Percentiles rank a stretch among this genome's conserved stretches.
Conservation (phyloP, 805 yeast genomes). For the Maudiozyma serrabonitensis region DNA sequence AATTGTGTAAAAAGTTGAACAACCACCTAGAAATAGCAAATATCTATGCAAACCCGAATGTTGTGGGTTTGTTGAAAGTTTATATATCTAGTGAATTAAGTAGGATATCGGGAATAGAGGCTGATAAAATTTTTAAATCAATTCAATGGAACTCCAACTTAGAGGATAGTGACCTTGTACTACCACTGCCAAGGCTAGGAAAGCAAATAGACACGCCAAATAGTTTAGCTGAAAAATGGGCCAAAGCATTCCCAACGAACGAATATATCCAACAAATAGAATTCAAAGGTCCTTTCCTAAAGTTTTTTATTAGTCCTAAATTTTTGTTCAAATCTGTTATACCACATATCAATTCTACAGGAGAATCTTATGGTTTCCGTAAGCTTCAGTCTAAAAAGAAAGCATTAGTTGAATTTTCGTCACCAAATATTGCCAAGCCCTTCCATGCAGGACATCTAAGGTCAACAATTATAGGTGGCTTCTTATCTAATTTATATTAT, state of each 20-base stretch:
- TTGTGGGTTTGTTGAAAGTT: conserved; percentile 82
- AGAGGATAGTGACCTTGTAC: conserved; percentile 84
- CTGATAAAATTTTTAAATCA: conserved; percentile 63
- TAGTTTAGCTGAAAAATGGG: conserved; percentile 65
- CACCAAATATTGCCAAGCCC: conserved; percentile 97
- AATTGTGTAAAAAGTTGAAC: background rate
- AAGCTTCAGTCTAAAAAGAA: conserved; percentile 66
- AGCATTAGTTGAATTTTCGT: conserved; percentile 78
- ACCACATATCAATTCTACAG: conserved; percentile 55
- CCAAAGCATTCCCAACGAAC: conserved; percentile 62
- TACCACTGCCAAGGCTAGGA: conserved; percentile 87
- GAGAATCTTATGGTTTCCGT: conserved; percentile 55
- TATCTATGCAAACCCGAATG: conserved; percentile 47
- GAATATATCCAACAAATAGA: conserved; percentile 57
- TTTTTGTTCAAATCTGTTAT: conserved; percentile 59
- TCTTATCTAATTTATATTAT: conserved; percentile 80
- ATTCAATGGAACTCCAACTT: conserved; percentile 77
- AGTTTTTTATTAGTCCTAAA: conserved; percentile 67
- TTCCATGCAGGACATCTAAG: conserved; percentile 98
- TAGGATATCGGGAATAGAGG: conserved; percentile 61
- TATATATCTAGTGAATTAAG: conserved; percentile 75
- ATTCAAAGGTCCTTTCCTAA: conserved; percentile 84
- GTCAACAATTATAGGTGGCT: conserved; percentile 95
- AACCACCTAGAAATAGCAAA: background rate
- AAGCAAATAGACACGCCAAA: conserved; percentile 73